Base-by-base conservation (phyloP, 2,329 filamentous ascomycete species). In the Torrubiellomyces zombiae region DNA sequence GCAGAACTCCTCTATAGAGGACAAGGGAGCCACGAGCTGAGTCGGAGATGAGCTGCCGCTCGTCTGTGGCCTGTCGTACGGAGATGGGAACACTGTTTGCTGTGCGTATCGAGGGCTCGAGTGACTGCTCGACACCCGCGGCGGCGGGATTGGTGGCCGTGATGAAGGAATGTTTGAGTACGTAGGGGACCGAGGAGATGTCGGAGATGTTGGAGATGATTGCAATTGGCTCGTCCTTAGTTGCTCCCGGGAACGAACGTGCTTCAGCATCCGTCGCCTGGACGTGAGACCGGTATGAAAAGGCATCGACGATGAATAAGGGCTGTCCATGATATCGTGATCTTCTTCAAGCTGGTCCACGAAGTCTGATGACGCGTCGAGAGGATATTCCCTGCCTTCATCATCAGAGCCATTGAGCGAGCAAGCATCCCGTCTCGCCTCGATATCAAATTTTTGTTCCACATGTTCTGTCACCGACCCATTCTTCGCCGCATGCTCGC, bases 41-140 rank as follows among this genome's bases (percentile, higher is more conserved):
- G 61, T 51, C 17, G 53, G 53, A 21, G 56, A 53, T 36, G 62
- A 58, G 21, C 52, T 51, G 21, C 48, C 50, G 14, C 51, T 56
- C 3, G 57, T 60, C 27, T 48, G 48, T 3, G 61, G 55, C 12
- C 59, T 53, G 12, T 63, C 55, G 22, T 52, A 32, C 7, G 39
- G 38, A 3, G 44, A 38, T 16, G 37, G 44, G 12, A 42, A 38
- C 8, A 51, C 32, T 2, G 50, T 40, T 26, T 60, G 58, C 20
- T 23, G 17, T 2, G 50, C 44, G 8, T 54, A 51, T 21, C 58
- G 58, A 16, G 55, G 51, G n/a, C 48, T 48, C 7, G 58, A 63
- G 9, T 56, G 47, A 9, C 67, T 60, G 35, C 68, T 73, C 0
- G 67, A 71, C 13, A 59, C 47, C 13, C 67, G 59, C 4, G 61